Base-by-base conservation (phyloP, 2,329 filamentous ascomycete species). In the Cordyceps pruinosa region DNA sequence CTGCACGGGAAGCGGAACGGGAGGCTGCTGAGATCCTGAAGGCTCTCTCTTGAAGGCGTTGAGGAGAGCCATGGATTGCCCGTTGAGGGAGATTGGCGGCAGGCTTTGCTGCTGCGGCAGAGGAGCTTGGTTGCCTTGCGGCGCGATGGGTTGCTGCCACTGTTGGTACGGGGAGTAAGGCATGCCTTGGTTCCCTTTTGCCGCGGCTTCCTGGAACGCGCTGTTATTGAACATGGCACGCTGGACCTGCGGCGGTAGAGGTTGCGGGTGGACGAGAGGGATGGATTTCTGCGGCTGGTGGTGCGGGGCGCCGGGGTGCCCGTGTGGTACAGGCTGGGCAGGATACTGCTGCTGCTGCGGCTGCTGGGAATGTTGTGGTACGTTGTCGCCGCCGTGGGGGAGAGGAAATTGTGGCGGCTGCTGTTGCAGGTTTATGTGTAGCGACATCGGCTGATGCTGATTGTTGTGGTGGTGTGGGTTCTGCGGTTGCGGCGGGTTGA, bases 391-490 rank as follows among this genome's bases (percentile, higher is more conserved):
- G 19, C 34, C 49, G 26, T 49, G 42, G 17, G 48, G 49, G 25
- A 53, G 35, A 8, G 66, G 61, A 30, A 73, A 73, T 1, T 61
- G 61, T 1, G 70, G 70, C 8, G 69, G 70, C 5, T 68, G 66
- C 37, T 68, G 70, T 7, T 66, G 64, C 21, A 62, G 60, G 46
- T 61, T 62, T 58, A 62, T 63, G 55, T 3, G 64, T 61, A 45
- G 28, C 19, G 61, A 61, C 13, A 47, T 47, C 6, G 61, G 61
- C 12, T 77, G 75, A 17, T 78, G 68, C 21, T 75, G 74, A 28
- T 78, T 77, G 41, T 71, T 67, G 15, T 78, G 74, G 51, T 80
- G 77, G 65, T 85, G 83, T 7, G 84, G 83, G 42, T 79, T 82
- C 41, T 72, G 74, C 15, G 84, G 82, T 65, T 81, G 77, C 28